A percentile compares a stretch with the other conserved stretches of the same genome.
phyloP scores from a whole-genome alignment of 768 basidiomycete genomes.

The Xerocomus brunneocitrinus region DNA sequence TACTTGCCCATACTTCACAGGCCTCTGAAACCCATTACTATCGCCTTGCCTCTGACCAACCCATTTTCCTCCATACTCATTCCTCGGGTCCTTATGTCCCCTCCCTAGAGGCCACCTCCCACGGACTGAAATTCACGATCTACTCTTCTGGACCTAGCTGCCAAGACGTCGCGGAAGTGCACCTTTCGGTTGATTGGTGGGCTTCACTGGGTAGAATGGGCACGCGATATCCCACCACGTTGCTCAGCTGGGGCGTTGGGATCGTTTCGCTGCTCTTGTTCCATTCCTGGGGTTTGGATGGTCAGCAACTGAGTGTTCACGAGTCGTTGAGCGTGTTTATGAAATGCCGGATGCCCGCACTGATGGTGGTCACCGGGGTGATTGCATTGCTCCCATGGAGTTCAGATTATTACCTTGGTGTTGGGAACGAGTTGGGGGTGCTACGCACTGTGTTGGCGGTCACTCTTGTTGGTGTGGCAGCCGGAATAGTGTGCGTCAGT shows the following conservation, averaged over 20 bases:
- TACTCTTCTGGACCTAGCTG: constrained; percentile 57
- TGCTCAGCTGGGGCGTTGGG: constrained; percentile 72
- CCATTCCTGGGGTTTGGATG: constrained; percentile 40
- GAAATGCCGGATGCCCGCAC: constrained; percentile 33
- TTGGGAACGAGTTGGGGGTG: constrained; percentile 43
- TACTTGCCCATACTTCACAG: constrained; percentile 61
- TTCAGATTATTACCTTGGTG: constrained; percentile 55
- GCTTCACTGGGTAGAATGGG: constrained; percentile 67
- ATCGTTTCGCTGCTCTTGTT: constrained; percentile 58
- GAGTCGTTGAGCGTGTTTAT: constrained; percentile 47
- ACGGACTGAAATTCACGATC: constrained; percentile 52
- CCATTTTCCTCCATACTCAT: constrained; percentile 59
- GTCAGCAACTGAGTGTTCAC: constrained; percentile 40
- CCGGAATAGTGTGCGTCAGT: constrained; percentile 57
- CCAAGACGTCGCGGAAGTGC: constrained; percentile 32
- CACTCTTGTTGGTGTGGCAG: constrained; percentile 52
- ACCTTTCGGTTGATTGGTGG: constrained; percentile 64
- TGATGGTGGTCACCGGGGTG: constrained; percentile 42
- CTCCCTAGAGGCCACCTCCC: constrained; percentile 9
- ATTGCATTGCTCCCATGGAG: constrained; percentile 56
- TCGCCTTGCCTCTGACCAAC: constrained; percentile 37
- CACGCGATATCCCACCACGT: constrained; percentile 67
- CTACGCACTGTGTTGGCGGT: constrained; percentile 45
- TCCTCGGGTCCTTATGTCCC: constrained; percentile 60
- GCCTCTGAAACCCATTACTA: constrained; percentile 65